Percentiles rank a stretch among this genome's conserved stretches.
Conservation (phyloP, 2,329 filamentous ascomycete species). For the Claviceps arundinis region DNA sequence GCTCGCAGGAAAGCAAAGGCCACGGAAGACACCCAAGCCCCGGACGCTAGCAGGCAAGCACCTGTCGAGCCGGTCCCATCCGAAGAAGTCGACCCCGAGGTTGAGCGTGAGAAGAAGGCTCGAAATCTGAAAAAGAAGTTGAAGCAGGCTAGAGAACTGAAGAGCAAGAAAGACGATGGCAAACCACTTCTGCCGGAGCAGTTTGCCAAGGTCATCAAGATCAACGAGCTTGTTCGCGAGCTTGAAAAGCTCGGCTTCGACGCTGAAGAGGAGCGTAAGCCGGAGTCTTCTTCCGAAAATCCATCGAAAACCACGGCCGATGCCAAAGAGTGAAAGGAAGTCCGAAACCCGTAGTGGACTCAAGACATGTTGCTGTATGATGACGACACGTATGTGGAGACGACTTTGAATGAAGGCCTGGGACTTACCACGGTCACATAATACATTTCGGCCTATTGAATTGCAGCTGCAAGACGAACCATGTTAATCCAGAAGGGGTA, state of each 20-base stretch:
- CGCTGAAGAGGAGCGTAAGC: conserved; percentile 52
- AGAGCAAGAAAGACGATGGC: conserved; percentile 81
- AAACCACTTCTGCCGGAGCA: conserved; percentile 80
- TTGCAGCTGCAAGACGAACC: background rate
- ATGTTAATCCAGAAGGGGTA: background rate
- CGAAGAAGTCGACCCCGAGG: conserved; percentile 50
- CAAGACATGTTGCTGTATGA: background rate
- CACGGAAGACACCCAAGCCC: conserved; percentile 47
- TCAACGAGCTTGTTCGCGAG: conserved; percentile 84
- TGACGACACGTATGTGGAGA: background rate
- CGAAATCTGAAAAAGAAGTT: conserved; percentile 89
- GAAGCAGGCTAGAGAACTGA: conserved; percentile 80
- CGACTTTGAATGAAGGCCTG: background rate
- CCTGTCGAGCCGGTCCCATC: conserved; percentile 12
- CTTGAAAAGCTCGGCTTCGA: conserved; percentile 77
- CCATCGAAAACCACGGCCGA: background rate
- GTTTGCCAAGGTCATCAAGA: conserved; percentile 94
- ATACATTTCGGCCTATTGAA: background rate
- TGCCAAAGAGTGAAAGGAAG: background rate
- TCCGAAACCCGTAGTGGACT: background rate
- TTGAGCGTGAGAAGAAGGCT: conserved; percentile 82
- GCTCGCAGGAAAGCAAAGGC: conserved; percentile 42
- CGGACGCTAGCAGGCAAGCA: conserved; percentile 29
- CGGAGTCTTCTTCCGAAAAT: conserved; percentile 6
- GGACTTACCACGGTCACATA: background rate